These are phyloP conservation scores for Clavispora santaluciae DNA, from an alignment of 805 yeast genomes.

Conservation along the genomic window DNA sequence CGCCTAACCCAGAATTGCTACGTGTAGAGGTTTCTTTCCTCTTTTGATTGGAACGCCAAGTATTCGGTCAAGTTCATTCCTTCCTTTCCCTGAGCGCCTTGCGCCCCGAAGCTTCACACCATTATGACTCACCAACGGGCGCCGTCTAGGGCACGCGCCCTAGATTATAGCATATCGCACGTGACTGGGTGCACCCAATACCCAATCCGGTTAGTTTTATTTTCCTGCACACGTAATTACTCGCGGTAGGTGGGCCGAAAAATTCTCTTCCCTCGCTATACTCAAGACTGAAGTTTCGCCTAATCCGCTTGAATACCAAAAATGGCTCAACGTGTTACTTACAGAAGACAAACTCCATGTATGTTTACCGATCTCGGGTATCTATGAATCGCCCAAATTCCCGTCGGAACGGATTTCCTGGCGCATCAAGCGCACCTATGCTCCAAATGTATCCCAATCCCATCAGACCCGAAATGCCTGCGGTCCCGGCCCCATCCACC, in stretches of 20 bases:
- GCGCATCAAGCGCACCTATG: neutral
- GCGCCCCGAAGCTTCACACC: too few relatives aligned
- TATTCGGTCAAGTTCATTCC: too few relatives aligned
- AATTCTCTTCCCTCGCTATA: constrained; percentile 1
- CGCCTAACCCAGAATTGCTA: too few relatives aligned
- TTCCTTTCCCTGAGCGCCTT: too few relatives aligned
- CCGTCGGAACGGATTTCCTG: neutral
- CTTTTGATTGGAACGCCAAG: too few relatives aligned
- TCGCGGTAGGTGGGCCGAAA: constrained; percentile 1
- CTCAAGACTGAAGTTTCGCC: constrained; percentile 1
- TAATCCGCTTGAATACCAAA: constrained; percentile 3
- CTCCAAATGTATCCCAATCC: neutral
- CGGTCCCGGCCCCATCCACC: too few relatives aligned
- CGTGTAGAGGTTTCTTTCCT: neutral
- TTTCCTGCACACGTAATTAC: neutral
- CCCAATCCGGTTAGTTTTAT: neutral
- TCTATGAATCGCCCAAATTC: neutral
- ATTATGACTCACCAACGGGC: neutral
- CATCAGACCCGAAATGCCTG: too few relatives aligned
- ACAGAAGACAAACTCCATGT: constrained; percentile 25
- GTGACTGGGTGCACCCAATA: neutral
- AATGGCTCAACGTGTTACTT: constrained; percentile 87
- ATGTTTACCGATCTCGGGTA: neutral
- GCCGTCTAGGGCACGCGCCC: neutral
- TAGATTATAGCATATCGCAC: neutral